A percentile compares a stretch with the other conserved stretches of the same genome.
phyloP scores from a whole-genome alignment of 2,329 filamentous ascomycete genomes.

The Hymenoscyphus occultus region DNA sequence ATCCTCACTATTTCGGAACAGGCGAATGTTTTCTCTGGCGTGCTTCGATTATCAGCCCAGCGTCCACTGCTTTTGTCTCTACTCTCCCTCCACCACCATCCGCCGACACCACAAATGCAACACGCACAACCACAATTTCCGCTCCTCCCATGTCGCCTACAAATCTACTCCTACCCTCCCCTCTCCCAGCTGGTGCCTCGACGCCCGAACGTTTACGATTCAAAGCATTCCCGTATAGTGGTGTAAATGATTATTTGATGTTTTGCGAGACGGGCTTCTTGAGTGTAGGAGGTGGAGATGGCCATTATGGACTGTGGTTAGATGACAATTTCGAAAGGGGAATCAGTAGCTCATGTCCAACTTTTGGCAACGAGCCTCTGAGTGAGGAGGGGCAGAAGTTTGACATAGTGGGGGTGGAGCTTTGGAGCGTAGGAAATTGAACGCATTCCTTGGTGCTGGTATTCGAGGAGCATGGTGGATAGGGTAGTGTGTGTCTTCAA shows the following conservation, averaged over 20 bases:
- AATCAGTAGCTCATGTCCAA: conserved; percentile 78
- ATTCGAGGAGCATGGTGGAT: background rate
- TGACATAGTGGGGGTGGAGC: conserved; percentile 82
- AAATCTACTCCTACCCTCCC: conserved; percentile 27
- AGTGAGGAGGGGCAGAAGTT: conserved; percentile 94
- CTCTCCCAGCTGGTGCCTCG: conserved; percentile 39
- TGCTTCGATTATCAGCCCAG: conserved; percentile 60
- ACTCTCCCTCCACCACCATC: conserved; percentile 66
- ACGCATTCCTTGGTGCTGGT: background rate
- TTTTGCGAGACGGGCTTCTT: conserved; percentile 84
- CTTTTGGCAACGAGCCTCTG: conserved; percentile 90
- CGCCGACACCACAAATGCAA: conserved; percentile 59
- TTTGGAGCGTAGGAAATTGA: conserved; percentile 80
- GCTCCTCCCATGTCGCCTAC: conserved; percentile 26
- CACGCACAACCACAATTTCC: conserved; percentile 57
- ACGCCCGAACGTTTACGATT: conserved; percentile 80
- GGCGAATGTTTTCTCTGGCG: conserved; percentile 95
- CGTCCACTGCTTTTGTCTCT: conserved; percentile 41
- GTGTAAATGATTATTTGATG: conserved; percentile 95
- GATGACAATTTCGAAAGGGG: conserved; percentile 82
- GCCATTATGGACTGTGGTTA: conserved; percentile 90
- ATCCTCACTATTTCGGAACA: conserved; percentile 86
- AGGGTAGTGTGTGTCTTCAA: background rate
- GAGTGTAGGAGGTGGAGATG: conserved; percentile 83
- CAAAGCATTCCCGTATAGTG: conserved; percentile 95